phyloP scores from a whole-genome alignment of 192 early-diverging fungal genomes.

The Chytriomyces sp. region DNA sequence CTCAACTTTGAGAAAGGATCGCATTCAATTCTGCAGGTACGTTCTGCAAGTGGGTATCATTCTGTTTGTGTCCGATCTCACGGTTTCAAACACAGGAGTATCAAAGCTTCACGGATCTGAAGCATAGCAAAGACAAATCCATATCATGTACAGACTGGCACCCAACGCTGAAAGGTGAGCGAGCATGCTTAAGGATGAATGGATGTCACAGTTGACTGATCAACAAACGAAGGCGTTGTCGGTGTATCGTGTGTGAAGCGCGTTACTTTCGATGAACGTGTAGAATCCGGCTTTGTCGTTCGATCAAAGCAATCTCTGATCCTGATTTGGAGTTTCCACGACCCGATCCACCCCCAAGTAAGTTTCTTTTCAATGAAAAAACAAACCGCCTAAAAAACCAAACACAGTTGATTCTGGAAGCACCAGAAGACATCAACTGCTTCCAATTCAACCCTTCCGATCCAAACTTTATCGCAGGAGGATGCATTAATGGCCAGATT shows the following conservation, averaged over 20 bases:
- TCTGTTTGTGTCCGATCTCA: background rate
- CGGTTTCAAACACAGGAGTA: slow-evolving; percentile 53
- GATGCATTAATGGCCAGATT: slow-evolving; percentile 65
- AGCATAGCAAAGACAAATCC: slow-evolving; percentile 66
- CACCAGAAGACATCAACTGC: slow-evolving; percentile 62
- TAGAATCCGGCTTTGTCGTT: slow-evolving; percentile 50
- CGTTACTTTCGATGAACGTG: slow-evolving; percentile 59
- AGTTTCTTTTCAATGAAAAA: background rate
- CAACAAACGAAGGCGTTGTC: slow-evolving; percentile 44
- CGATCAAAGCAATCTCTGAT: slow-evolving; percentile 54
- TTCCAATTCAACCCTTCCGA: slow-evolving; percentile 65
- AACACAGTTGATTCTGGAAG: slow-evolving; percentile 61
- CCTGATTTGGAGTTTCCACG: slow-evolving; percentile 69
- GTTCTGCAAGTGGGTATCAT: background rate
- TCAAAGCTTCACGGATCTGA: slow-evolving; percentile 68
- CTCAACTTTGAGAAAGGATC: slow-evolving; percentile 60
- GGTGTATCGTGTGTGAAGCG: slow-evolving; percentile 63
- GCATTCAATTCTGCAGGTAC: slow-evolving; percentile 56
- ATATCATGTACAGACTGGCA: slow-evolving; percentile 70
- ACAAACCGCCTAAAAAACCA: background rate
- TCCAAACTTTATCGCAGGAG: slow-evolving; percentile 62
- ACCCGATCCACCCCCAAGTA: slow-evolving; percentile 68
- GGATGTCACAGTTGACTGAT: background rate
- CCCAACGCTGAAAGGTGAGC: slow-evolving; percentile 48
- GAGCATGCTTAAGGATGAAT: slow-evolving; percentile 17